A percentile compares a stretch with the other conserved stretches of the same genome.
Conservation (phyloP, 305 asterid species). For the Fraxinus floribunda region DNA sequence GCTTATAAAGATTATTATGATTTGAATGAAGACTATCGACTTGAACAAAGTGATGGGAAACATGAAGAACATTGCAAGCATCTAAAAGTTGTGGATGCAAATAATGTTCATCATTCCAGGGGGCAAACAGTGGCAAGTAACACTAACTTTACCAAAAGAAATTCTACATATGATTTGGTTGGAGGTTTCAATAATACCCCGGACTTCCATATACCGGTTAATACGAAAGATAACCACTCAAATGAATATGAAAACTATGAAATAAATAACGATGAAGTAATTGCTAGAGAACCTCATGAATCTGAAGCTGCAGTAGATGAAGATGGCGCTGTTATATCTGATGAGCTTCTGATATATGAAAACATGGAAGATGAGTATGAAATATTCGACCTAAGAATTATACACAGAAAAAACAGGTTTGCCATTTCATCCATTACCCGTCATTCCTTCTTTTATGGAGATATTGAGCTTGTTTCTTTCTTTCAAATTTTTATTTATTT, state of each 20-base stretch:
- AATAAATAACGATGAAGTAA: constrained; percentile 25
- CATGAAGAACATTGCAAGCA: constrained; percentile 22
- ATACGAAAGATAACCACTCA: constrained; percentile 28
- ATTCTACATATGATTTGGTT: too few species aligned
- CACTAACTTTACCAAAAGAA: not conserved
- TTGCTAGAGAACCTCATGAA: constrained; percentile 32
- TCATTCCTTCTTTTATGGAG: constrained; percentile 25
- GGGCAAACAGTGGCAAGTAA: constrained; percentile 22
- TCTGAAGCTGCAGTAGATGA: constrained; percentile 45
- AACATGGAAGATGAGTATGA: constrained; percentile 68
- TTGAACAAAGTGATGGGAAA: constrained; percentile 30
- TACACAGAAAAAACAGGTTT: constrained; percentile 93
- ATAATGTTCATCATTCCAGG: constrained; percentile 18
- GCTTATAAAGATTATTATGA: constrained; percentile 40
- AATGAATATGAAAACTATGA: constrained; percentile 28
- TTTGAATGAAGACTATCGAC: constrained; percentile 35
- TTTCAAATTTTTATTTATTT: not conserved
- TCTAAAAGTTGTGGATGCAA: constrained; percentile 25
- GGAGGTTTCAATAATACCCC: not conserved
- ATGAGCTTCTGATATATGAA: constrained; percentile 54
- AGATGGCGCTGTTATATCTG: constrained; percentile 38
- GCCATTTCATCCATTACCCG: constrained; percentile 15
- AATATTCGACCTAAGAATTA: constrained; percentile 65
- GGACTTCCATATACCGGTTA: constrained; percentile 26
- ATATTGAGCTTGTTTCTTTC: constrained; percentile 19